Evolutionary conservation across 768 basidiomycete genomes (phyloP).

Genomic region (Suillus bovinus): DNA sequence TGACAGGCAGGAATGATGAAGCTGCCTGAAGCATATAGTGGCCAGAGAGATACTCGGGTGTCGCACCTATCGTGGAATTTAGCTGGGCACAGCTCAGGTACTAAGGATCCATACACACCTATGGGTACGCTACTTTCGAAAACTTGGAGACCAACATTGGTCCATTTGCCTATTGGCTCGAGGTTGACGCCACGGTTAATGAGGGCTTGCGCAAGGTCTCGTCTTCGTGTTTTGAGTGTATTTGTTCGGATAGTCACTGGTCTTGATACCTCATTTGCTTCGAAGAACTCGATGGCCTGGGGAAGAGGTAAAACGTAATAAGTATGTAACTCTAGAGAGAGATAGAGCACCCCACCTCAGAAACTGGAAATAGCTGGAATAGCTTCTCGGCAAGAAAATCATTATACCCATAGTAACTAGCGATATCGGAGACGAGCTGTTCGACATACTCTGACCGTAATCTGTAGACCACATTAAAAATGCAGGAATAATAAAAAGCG

Average conservation of each 20-base stretch:
- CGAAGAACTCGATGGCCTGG: slow-evolving; percentile 97
- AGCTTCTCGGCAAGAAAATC: slow-evolving; percentile 93
- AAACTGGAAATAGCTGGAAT: slow-evolving; percentile 89
- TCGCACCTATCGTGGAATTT: slow-evolving; percentile 59
- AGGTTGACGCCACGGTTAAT: slow-evolving; percentile 96
- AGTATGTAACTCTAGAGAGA: slow-evolving; percentile 12
- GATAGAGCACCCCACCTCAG: slow-evolving; percentile 61
- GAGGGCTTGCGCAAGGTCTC: slow-evolving; percentile 91
- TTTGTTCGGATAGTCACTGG: slow-evolving; percentile 99
- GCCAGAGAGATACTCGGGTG: slow-evolving; percentile 97
- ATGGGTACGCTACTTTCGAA: slow-evolving; percentile 97
- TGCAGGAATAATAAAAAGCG: slow-evolving; percentile 7
- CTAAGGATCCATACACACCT: slow-evolving; percentile 43
- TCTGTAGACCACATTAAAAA: slow-evolving; percentile 41
- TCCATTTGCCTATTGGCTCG: slow-evolving; percentile 99
- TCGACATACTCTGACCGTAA: slow-evolving; percentile 87
- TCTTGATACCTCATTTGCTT: slow-evolving; percentile 92
- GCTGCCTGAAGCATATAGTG: slow-evolving; percentile 99
- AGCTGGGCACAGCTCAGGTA: slow-evolving; percentile 6
- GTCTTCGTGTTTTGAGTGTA: slow-evolving; percentile 88
- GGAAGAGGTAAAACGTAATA: background rate
- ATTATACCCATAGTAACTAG: slow-evolving; percentile 97
- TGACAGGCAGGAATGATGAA: slow-evolving; percentile 98
- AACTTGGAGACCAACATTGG: slow-evolving; percentile 97
- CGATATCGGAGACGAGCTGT: slow-evolving; percentile 87